Conservation (phyloP, 2,329 filamentous ascomycete genomes). For the Exophiala viscosa region DNA sequence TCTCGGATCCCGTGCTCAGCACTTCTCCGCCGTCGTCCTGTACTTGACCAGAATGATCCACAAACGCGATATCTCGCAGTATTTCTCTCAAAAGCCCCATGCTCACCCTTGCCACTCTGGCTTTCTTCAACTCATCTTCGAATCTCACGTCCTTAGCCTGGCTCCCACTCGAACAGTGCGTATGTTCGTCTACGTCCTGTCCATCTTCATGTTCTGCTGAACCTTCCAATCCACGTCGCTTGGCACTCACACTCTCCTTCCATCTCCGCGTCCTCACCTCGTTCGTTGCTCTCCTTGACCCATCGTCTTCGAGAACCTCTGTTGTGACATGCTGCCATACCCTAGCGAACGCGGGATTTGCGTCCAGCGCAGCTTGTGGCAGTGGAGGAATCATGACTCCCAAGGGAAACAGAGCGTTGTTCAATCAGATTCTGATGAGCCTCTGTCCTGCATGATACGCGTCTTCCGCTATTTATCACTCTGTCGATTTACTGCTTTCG, state of each 20-base stretch:
- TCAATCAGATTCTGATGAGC: too few relatives aligned
- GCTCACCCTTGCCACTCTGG: constrained; percentile 22
- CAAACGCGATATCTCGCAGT: constrained; percentile 3
- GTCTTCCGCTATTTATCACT: too few relatives aligned
- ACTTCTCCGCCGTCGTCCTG: too few relatives aligned
- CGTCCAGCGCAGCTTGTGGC: constrained; percentile 37
- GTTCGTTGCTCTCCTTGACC: constrained; percentile 36
- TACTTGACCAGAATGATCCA: neutral
- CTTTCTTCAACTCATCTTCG: constrained; percentile 2
- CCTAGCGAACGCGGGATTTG: constrained; percentile 42
- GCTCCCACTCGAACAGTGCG: neutral
- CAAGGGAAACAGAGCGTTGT: neutral
- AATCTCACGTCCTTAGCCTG: neutral
- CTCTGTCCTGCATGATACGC: too few relatives aligned
- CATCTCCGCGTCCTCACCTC: constrained; percentile 20
- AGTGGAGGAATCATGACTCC: constrained; percentile 41
- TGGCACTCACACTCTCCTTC: neutral
- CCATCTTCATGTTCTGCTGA: neutral
- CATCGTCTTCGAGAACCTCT: constrained; percentile 39
- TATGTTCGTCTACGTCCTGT: neutral
- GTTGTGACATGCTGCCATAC: constrained; percentile 40
- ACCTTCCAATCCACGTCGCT: neutral
- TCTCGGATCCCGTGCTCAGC: too few relatives aligned
- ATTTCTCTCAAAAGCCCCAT: constrained; percentile 34
- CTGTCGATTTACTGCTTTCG: too few relatives aligned